Conservation (phyloP, 176 grass and related monocot genomes). For the Typha latifolia region DNA sequence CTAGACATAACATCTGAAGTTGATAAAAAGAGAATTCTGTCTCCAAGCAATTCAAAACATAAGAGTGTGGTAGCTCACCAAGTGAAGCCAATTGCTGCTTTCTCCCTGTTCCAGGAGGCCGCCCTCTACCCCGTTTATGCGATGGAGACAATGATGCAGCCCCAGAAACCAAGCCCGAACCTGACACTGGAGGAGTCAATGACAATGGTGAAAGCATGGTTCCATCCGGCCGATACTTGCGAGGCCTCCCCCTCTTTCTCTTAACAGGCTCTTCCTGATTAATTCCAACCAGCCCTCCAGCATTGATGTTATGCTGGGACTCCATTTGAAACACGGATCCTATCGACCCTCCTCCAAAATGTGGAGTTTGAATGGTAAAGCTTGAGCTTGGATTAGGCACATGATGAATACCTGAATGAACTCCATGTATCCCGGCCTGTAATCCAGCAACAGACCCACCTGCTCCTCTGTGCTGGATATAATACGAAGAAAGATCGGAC, state of each 20-base stretch:
- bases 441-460: conserved; percentile 20
- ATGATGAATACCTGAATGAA: conserved; percentile 46
- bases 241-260: conserved; percentile 61
- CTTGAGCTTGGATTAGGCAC: conserved; percentile 63
- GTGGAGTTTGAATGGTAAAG: conserved; percentile 35
- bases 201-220: conserved; percentile 25
- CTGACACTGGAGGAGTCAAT: conserved; percentile 13
- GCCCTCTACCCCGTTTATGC: conserved; percentile 52
- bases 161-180: conserved; percentile 24
- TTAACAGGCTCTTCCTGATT: conserved; percentile 30
- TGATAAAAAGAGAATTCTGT: not conserved
- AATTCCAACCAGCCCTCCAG: not conserved
- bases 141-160: conserved; percentile 15
- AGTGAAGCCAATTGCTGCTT: conserved; percentile 47
- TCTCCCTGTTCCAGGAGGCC: conserved; percentile 67
- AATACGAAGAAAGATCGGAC: conserved; percentile 60
- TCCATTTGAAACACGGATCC: conserved; percentile 67
- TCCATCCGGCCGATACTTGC: conserved; percentile 78
- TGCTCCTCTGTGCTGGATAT: conserved; percentile 24
- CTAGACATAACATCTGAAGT: not conserved
- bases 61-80: conserved; percentile 25
- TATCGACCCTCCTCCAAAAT: conserved; percentile 20
- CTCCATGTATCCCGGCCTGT: conserved; percentile 41
- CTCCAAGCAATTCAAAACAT: not conserved
- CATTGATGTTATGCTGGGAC: not conserved